Conservation (phyloP, 495 filamentous ascomycete species). For the Baudoinia panamericana region DNA sequence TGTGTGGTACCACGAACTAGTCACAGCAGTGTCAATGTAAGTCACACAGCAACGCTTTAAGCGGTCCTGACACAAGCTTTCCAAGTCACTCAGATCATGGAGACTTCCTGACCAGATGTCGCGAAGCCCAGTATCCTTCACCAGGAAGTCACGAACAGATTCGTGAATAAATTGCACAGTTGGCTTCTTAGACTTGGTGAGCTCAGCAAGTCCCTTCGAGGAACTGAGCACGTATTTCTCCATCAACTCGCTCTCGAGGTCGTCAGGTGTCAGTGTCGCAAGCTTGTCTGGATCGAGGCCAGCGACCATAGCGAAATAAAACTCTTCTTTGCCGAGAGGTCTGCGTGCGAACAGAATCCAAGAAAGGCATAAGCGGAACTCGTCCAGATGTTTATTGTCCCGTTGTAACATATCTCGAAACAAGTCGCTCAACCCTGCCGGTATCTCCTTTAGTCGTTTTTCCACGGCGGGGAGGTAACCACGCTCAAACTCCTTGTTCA, state of each 20-base stretch:
- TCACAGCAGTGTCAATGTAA: neutral
- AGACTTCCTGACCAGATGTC: neutral
- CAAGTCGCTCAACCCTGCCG: constrained; percentile 10
- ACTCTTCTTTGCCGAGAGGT: constrained; percentile 21
- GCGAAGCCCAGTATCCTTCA: constrained; percentile 29
- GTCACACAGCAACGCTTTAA: neutral
- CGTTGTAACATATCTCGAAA: constrained; percentile 13
- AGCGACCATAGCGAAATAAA: constrained; percentile 32
- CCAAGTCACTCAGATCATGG: neutral
- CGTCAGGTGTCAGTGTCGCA: constrained; percentile 8
- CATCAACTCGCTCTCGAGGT: constrained; percentile 10
- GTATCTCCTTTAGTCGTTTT: neutral
- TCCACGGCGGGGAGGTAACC: constrained; percentile 6
- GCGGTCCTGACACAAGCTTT: neutral
- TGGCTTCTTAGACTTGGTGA: constrained; percentile 18
- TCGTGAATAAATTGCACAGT: constrained; percentile 35
- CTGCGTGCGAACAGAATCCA: constrained; percentile 18
- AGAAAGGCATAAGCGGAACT: constrained; percentile 12
- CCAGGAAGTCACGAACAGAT: constrained; percentile 43
- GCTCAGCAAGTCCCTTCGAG: constrained; percentile 27
- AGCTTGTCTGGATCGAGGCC: constrained; percentile 14
- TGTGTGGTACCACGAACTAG: neutral
- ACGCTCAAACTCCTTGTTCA: constrained; percentile 6
- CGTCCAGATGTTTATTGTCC: constrained; percentile 2
- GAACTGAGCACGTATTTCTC: constrained; percentile 23